Conservation (phyloP, 2,329 filamentous ascomycete species). For the Lachnellula willkommii region DNA sequence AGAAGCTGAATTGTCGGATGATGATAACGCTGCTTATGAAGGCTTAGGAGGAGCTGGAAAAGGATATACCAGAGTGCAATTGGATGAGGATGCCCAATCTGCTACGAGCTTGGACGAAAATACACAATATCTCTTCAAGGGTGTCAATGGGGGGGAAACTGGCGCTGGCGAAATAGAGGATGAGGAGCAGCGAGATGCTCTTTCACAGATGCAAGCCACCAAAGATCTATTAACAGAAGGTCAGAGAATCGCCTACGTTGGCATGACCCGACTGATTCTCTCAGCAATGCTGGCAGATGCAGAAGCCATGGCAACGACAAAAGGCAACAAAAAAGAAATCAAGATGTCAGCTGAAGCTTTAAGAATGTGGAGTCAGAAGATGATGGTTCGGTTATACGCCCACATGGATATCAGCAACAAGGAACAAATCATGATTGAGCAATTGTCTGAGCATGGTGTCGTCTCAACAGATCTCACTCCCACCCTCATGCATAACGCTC, state of each 20-base stretch:
- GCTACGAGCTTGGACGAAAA: constrained; percentile 96
- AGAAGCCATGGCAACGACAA: constrained; percentile 53
- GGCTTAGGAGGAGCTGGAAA: constrained; percentile 85
- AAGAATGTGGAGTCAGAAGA: constrained; percentile 96
- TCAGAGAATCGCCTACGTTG: constrained; percentile 93
- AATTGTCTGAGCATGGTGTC: constrained; percentile 88
- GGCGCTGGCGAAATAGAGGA: constrained; percentile 58
- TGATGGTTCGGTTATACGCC: constrained; percentile 89
- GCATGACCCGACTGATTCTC: constrained; percentile 76
- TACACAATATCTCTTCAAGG: constrained; percentile 90
- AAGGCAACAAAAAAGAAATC: constrained; percentile 65
- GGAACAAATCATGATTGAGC: constrained; percentile 98
- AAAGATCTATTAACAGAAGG: constrained; percentile 94
- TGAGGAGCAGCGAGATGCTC: constrained; percentile 77
- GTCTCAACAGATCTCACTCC: constrained; percentile 77
- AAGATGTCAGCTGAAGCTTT: constrained; percentile 67
- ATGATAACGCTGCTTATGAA: constrained; percentile 63
- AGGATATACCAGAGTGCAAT: constrained; percentile 89
- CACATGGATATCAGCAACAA: constrained; percentile 94
- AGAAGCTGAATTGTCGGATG: constrained; percentile 66
- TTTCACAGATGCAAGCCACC: constrained; percentile 89
- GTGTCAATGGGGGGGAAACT: constrained; percentile 49
- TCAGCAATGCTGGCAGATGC: constrained; percentile 68
- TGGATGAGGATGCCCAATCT: constrained; percentile 91
- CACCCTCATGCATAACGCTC: constrained; percentile 82